phyloP scores from a whole-genome alignment of 2,329 filamentous ascomycete species.

The Talaromyces sp. region DNA sequence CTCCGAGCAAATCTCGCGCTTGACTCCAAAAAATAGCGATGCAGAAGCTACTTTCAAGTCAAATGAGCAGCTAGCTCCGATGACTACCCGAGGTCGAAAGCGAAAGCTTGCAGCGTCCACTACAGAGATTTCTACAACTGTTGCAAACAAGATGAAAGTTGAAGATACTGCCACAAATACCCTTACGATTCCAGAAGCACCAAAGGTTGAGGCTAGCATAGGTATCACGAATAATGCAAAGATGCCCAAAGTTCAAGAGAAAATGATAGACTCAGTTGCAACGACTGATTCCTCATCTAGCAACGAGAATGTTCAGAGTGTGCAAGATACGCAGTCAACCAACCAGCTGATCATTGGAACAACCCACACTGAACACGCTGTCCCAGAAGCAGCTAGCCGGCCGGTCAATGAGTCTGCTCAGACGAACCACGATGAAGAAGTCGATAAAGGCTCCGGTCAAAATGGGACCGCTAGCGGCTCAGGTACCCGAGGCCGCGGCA shows the following conservation, averaged over 20 bases:
- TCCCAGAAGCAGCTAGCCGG: conserved; percentile 20
- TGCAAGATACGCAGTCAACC: conserved; percentile 22
- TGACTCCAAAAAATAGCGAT: conserved; percentile 3
- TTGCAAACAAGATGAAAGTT: conserved; percentile 30
- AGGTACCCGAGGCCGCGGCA: conserved; percentile 29
- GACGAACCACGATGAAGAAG: conserved; percentile 24
- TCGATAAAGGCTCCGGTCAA: conserved; percentile 23
- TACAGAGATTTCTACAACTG: conserved; percentile 4
- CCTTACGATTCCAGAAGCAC: neutral
- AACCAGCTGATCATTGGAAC: conserved; percentile 19
- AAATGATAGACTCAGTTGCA: conserved; percentile 24
- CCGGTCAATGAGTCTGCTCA: conserved; percentile 20
- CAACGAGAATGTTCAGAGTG: conserved; percentile 22
- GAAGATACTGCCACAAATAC: conserved; percentile 19
- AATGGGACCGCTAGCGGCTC: conserved; percentile 19
- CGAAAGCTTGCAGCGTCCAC: conserved; percentile 7
- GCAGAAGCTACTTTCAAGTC: neutral
- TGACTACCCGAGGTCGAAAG: conserved; percentile 13
- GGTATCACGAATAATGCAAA: conserved; percentile 21
- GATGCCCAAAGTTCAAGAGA: conserved; percentile 29
- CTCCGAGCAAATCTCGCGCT: neutral
- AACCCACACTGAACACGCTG: neutral
- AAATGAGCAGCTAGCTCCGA: neutral
- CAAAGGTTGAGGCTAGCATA: neutral
- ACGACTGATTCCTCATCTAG: neutral